Evolutionary conservation across 768 basidiomycete species (phyloP).

Genomic region (Cyathus striatus): DNA sequence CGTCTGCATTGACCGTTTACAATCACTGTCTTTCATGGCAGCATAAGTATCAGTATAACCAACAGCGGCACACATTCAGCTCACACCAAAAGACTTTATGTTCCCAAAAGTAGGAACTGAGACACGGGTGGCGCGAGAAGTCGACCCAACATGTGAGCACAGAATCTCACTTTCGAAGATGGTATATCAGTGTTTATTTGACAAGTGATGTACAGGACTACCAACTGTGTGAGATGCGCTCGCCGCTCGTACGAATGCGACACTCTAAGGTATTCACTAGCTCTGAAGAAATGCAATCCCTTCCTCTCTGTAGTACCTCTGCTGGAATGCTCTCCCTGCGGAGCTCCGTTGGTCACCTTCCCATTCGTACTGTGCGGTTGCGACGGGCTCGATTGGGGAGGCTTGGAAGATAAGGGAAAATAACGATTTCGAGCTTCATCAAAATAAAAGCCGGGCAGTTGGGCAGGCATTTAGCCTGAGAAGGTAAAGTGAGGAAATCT

Average conservation of each 20-base stretch:
- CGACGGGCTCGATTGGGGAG: conserved; percentile 12
- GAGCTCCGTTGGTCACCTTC: too few species aligned
- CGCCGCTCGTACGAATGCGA: neutral
- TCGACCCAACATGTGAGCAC: conserved; percentile 31
- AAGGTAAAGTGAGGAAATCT: neutral
- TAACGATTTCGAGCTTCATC: conserved; percentile 48
- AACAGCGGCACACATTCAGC: conserved; percentile 8
- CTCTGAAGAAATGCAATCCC: too few species aligned
- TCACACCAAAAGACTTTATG: conserved; percentile 45
- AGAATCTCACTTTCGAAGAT: conserved; percentile 40
- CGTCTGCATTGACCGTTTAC: conserved; percentile 16
- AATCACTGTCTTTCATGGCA: conserved; percentile 23
- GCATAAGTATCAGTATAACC: neutral
- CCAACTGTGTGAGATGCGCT: neutral
- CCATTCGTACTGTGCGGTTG: conserved; percentile 7
- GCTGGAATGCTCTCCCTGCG: too few species aligned
- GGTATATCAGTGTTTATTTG: too few species aligned
- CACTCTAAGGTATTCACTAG: too few species aligned
- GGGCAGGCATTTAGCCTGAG: conserved; percentile 34
- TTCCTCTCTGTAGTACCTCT: too few species aligned
- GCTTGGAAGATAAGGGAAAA: conserved; percentile 45
- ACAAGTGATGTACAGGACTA: too few species aligned
- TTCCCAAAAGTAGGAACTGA: conserved; percentile 26
- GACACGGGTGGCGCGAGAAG: conserved; percentile 23
- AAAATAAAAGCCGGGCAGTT: conserved; percentile 55